These are phyloP conservation scores for Plantago lanceolata DNA, from an alignment of 305 asterid species.

Conservation along the genomic window DNA sequence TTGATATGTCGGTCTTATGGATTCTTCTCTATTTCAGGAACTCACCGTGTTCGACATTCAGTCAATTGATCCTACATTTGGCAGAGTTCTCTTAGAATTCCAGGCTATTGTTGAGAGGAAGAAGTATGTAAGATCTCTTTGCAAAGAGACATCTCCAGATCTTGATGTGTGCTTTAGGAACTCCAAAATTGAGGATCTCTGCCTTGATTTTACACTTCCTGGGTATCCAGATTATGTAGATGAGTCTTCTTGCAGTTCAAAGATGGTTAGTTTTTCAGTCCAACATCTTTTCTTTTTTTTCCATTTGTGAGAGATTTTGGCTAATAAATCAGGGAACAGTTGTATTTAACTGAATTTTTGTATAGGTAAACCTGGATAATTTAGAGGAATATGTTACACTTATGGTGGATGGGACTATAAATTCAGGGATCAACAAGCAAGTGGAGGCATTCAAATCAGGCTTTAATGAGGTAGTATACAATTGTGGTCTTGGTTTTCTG, in stretches of 20 bases:
- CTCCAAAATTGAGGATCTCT: constrained; percentile 79
- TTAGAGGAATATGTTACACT: constrained; percentile 67
- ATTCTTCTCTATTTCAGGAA: constrained; percentile 47
- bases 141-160: constrained; percentile 19
- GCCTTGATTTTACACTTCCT: constrained; percentile 88
- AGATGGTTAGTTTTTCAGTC: constrained; percentile 53
- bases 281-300: constrained; percentile 18
- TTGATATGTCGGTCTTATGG: constrained; percentile 15
- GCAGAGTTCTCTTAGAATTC: constrained; percentile 71
- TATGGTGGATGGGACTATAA: constrained; percentile 62
- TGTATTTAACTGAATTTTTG: constrained; percentile 26
- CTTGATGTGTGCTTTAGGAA: constrained; percentile 42
- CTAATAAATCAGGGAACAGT: constrained; percentile 10
- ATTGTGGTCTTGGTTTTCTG: too few relatives aligned
- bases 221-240: constrained; percentile 81
- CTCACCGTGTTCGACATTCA: constrained; percentile 70
- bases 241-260: constrained; percentile 35
- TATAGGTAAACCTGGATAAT: constrained; percentile 62
- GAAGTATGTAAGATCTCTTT: too few relatives aligned
- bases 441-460: constrained; percentile 93
- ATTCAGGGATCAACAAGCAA: constrained; percentile 82
- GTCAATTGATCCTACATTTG: constrained; percentile 79
- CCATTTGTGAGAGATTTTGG: constrained; percentile 7
- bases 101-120: constrained; percentile 50
- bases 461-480: constrained; percentile 58